Conservation (phyloP, 1,284 basidiomycete genomes). For the Cryptococcus sp. region DNA sequence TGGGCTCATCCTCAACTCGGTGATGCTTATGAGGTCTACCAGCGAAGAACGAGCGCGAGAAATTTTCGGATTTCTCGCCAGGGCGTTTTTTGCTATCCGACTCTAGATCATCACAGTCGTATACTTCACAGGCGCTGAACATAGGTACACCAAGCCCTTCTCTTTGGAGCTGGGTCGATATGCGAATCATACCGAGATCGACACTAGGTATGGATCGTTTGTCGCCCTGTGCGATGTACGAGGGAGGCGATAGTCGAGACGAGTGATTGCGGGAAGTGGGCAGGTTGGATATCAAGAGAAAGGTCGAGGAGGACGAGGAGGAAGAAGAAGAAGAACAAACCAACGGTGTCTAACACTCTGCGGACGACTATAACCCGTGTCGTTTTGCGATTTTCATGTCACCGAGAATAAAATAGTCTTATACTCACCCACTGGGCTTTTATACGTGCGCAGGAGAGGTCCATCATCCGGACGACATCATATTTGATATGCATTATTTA, state of each 20-base stretch:
- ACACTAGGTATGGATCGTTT: neutral
- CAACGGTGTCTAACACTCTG: constrained; percentile 47
- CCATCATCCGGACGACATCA: neutral
- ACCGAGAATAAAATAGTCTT: constrained; percentile 27
- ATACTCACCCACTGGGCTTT: constrained; percentile 1
- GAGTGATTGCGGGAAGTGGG: no score
- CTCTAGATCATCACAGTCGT: constrained; percentile 18
- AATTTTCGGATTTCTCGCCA: constrained; percentile 4
- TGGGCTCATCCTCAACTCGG: constrained; percentile 26
- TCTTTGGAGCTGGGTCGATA: neutral
- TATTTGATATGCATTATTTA: neutral
- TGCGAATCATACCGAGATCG: neutral
- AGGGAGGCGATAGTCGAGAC: no score
- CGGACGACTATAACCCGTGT: constrained; percentile 40
- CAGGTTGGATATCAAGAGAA: no score
- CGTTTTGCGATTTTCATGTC: constrained; percentile 46
- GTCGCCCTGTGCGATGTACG: neutral
- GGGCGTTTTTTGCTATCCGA: constrained; percentile 40
- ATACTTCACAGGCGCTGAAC: constrained; percentile 47
- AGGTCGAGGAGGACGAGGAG: no score
- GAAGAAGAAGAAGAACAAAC: neutral
- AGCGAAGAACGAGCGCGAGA: constrained; percentile 18
- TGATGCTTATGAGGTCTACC: constrained; percentile 15
- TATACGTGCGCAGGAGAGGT: constrained; percentile 3
- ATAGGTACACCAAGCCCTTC: constrained; percentile 7